phyloP scores from a whole-genome alignment of 768 basidiomycete genomes.

The Rickenella mellea region DNA sequence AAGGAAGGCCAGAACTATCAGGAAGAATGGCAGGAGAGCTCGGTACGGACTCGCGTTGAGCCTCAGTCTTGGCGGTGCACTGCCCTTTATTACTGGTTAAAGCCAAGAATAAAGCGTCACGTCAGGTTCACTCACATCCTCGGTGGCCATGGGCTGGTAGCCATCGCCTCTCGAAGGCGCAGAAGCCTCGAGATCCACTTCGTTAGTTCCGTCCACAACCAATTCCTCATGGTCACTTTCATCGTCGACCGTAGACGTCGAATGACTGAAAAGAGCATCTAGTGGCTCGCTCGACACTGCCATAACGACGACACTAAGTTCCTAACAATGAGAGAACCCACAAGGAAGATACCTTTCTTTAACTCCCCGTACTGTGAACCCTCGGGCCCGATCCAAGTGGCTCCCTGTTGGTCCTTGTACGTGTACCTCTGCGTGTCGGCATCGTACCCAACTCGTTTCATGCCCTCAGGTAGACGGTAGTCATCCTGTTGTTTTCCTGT shows the following conservation, averaged over 20 bases:
- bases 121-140: not conserved
- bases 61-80: not conserved
- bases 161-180: conserved; percentile 3
- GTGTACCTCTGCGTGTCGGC: conserved; percentile 58
- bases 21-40: conserved; percentile 7
- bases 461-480: conserved; percentile 43
- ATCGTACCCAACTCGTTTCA: conserved; percentile 68
- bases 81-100: not conserved
- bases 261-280: no score
- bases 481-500: conserved; percentile 27
- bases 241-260: no score
- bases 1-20: conserved; percentile 6
- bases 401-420: conserved; percentile 49
- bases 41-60: conserved; percentile 3
- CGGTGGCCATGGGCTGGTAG: conserved; percentile 3
- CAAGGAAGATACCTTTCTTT: conserved; percentile 24
- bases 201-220: not conserved
- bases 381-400: conserved; percentile 44
- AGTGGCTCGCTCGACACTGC: not conserved
- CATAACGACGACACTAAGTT: not conserved
- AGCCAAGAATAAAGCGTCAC: not conserved
- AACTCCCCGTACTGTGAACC: conserved; percentile 54
- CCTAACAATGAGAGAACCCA: not conserved
- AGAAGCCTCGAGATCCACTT: not conserved
- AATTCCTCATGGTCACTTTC: no score